Percentiles rank a stretch among this genome's conserved stretches.
Evolutionary conservation across 805 yeast genomes (phyloP).

Genomic region (Brettanomyces anomalus): DNA sequence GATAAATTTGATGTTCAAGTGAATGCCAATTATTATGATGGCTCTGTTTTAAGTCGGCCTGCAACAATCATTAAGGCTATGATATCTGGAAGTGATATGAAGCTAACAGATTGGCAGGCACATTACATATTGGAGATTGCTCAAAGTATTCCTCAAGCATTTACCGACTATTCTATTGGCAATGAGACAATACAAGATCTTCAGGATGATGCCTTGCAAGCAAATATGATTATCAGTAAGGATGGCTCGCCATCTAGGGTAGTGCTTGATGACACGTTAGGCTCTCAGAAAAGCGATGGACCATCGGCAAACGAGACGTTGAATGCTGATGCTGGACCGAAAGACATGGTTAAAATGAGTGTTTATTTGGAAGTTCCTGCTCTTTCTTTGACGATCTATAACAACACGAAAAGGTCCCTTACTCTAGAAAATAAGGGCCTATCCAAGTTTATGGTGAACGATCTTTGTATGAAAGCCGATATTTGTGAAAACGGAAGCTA

Average conservation of each 20-base stretch:
- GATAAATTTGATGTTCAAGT: conserved; percentile 56
- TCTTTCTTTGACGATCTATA: conserved; percentile 52
- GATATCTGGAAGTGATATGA: conserved; percentile 53
- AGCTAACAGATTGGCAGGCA: conserved; percentile 67
- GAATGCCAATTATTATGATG: conserved; percentile 46
- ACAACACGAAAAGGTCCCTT: conserved; percentile 32
- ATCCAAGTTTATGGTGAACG: conserved; percentile 53
- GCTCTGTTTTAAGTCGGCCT: conserved; percentile 31
- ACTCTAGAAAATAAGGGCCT: conserved; percentile 34
- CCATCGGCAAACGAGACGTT: background rate
- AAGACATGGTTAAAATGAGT: conserved; percentile 24
- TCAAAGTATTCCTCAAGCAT: conserved; percentile 46
- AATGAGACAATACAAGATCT: conserved; percentile 39
- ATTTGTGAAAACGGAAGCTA: conserved; percentile 48
- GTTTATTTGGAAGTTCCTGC: conserved; percentile 53
- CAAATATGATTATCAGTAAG: conserved; percentile 38
- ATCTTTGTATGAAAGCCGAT: conserved; percentile 40
- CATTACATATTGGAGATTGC: conserved; percentile 46
- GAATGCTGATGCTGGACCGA: background rate
- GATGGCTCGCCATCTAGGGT: conserved; percentile 3
- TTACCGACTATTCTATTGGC: conserved; percentile 35
- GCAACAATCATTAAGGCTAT: conserved; percentile 44
- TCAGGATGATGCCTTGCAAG: conserved; percentile 56
- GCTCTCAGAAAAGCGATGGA: background rate
- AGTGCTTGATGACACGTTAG: background rate